Base-by-base conservation (phyloP, 257 asterid species). In the Salvia miltiorrhiza region DNA sequence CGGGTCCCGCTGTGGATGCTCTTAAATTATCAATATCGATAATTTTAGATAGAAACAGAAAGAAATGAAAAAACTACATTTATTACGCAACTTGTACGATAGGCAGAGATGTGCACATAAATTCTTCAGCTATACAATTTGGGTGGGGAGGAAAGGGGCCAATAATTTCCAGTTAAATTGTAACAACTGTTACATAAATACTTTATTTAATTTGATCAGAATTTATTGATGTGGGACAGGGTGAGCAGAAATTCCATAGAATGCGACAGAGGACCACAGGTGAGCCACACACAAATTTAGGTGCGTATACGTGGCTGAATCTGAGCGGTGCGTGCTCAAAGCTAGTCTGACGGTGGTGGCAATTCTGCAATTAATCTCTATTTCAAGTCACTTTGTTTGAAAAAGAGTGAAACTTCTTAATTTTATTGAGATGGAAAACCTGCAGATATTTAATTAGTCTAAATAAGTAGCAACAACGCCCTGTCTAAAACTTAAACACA, bases 291-390 rank as follows among this genome's bases (percentile, higher is more conserved):
- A 54, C 57, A 30, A 20, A 26, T 41, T 17, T 14, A 26, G 32
- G 65, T 71, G 61, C 61, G 55, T 58, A 40, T 77, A 71, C 77
- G 77, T 71, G 76, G 73, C 24, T 9, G 0, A 7, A 19, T 50
- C 3, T 0, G 6, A 74, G 33, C 30, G 79, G 78, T 30, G 32
- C 13, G 23, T 49, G 13, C 1, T 9, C 4, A n/a, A 71, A 35
- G 10, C 11, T 10, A 17, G 54, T 13, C n/a, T 57, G 80, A 39
- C 77, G 80, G 80, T 76, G 80, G 80, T 76, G 77, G 76, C 74
- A 76, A 8, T 71, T 49, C 1, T 16, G 77, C 28, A 17, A 71
- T 33, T 65, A 33, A 24, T 23, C 28, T 30, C 54, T 30, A 17
- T 13, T 17, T n/a, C 19, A 17, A 37, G 59, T 24, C 55, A 17